Conservation (phyloP, 208 protist species). For the Acanthamoeba lenticulata region DNA sequence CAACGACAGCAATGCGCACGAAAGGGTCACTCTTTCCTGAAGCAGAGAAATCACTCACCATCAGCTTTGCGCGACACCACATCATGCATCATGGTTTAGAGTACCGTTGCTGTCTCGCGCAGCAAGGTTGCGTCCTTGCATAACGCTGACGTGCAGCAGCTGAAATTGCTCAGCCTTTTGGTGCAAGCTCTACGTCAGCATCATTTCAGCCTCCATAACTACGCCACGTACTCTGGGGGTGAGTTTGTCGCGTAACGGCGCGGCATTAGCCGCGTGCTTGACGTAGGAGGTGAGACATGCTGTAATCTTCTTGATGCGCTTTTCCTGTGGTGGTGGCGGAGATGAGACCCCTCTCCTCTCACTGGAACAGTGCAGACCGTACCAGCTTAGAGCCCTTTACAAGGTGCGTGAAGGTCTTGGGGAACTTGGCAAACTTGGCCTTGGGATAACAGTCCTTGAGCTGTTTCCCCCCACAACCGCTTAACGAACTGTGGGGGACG, state of each 20-base stretch:
- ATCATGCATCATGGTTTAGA: no score
- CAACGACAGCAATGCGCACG: not conserved
- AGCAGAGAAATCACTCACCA: no score
- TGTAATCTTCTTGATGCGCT: not conserved
- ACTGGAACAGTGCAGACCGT: not conserved
- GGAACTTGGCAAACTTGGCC: conserved; percentile 16
- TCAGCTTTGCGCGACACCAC: no score
- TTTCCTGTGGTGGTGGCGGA: not conserved
- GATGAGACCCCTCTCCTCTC: not conserved
- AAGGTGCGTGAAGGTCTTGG: not conserved
- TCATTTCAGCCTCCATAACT: not conserved
- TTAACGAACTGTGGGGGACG: not conserved
- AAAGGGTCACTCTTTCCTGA: conserved; percentile 47
- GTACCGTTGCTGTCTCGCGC: not conserved
- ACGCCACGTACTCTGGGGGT: not conserved
- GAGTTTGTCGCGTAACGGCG: not conserved
- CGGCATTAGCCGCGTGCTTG: not conserved
- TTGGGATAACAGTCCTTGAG: not conserved
- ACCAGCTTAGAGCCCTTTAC: not conserved
- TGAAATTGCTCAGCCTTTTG: not conserved
- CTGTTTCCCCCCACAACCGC: not conserved
- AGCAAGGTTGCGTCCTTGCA: conserved; percentile 4
- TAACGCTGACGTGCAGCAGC: not conserved
- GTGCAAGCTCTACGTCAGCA: not conserved
- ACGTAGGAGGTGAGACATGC: not conserved